Conservation (phyloP, 768 basidiomycete genomes). For the Postia placenta region DNA sequence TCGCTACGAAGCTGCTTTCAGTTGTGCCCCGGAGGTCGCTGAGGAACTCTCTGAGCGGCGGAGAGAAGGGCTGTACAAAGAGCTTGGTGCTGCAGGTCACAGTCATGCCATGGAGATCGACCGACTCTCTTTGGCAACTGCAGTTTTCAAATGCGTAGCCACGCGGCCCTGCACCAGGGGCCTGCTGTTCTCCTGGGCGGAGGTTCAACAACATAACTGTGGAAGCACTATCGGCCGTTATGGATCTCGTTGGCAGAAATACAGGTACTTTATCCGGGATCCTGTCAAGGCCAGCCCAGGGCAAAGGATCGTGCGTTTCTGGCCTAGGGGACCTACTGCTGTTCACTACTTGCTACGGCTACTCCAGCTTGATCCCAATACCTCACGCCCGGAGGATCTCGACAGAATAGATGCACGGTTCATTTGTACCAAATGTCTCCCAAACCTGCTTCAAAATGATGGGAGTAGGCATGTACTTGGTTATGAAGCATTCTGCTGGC, state of each 20-base stretch:
- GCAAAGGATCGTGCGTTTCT: not conserved
- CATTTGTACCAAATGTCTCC: not conserved
- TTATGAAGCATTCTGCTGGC: not conserved
- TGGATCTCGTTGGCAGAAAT: not conserved
- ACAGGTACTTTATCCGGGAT: not conserved
- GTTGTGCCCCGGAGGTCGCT: not conserved
- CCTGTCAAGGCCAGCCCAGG: not conserved
- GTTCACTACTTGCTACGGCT: not conserved
- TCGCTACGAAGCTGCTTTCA: not conserved
- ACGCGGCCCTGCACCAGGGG: no score
- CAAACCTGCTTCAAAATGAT: not conserved
- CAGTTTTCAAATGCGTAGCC: not conserved
- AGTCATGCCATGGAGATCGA: not conserved
- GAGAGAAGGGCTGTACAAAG: not conserved
- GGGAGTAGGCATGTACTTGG: not conserved
- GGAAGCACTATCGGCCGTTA: not conserved
- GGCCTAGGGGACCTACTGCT: not conserved
- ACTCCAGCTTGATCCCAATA: not conserved
- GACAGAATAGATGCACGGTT: not conserved
- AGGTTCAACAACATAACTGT: not conserved
- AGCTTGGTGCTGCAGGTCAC: not conserved
- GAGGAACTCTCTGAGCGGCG: no score
- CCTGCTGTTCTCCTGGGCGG: no score
- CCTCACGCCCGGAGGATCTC: not conserved
- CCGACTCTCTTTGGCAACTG: not conserved